Base-by-base conservation (phyloP, 352 stramenopile species). In the Paralagenidium karlingii region DNA sequence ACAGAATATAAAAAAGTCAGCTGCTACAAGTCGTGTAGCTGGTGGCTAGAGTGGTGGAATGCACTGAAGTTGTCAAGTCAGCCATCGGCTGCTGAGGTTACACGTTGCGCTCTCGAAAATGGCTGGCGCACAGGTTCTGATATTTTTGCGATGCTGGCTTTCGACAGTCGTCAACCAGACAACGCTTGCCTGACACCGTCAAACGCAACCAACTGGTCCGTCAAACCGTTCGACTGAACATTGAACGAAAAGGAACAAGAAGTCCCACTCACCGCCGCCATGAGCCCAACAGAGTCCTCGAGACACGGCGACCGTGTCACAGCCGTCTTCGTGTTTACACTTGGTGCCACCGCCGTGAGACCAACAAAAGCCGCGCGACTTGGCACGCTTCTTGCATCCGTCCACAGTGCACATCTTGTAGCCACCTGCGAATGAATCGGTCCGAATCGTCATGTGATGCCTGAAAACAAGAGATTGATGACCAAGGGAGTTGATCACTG, bases 271-370 rank as follows among this genome's bases (percentile, higher is more conserved):
- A n/a, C n/a, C 32, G 9, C 32, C 32, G 10, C 36, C 36, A 42
- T 80, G 66, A 0, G 66, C 66, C 66, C 66, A 80, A 45, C 62
- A 80, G 4, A 55, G 41, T 1, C 62, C 62, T 16, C 60, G 47
- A 16, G 66, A 79, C 5, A 79, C 62, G 5, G 66, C 63, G 45
- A 78, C 77, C 53, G 76, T 78, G 21, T 44, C 40, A 46, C 68
- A 82, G 38, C 44, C 41, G n/a, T 53, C 45, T 20, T 63, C 33
- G 32, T 75, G 74, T 1, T 19, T 45, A 49, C 68, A 82, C 36
- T 59, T 58, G 16, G 48, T 60, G 16, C 52, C 52, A 16, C 52
- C 52, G 28, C 52, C 52, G 16, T 60, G 52, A 9, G 52, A 60
- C 52, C 52, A 60, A 40, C 52, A 60, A 26, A 60, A 50, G 20